Evolutionary conservation across 2,329 filamentous ascomycete genomes (phyloP).

Genomic region (Ophiobolus disseminans): DNA sequence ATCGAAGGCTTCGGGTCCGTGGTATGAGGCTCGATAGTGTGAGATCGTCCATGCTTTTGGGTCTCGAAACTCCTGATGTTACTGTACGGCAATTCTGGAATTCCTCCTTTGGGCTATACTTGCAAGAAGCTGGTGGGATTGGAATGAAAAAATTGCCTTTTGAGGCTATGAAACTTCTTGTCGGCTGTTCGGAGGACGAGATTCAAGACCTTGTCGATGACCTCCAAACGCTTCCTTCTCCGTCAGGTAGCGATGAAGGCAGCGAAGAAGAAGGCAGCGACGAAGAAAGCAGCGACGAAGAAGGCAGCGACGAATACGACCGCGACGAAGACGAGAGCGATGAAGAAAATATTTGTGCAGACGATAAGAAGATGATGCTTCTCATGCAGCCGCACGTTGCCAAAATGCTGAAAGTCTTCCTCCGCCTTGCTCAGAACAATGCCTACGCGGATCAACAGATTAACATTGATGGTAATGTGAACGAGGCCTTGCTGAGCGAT

Average conservation of each 20-base stretch:
- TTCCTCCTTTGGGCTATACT: constrained; percentile 1
- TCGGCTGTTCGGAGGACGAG: background rate
- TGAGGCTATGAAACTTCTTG: background rate
- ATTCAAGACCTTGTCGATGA: background rate
- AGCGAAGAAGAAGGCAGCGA: no score
- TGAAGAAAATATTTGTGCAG: no score
- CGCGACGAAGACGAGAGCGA: no score
- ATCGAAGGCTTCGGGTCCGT: background rate
- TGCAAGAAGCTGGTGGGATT: background rate
- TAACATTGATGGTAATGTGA: background rate
- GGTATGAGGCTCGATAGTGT: constrained; percentile 1
- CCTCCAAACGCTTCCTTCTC: background rate
- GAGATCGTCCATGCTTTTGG: background rate
- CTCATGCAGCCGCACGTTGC: no score
- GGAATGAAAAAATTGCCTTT: background rate
- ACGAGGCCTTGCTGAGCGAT: background rate
- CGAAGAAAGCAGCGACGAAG: no score
- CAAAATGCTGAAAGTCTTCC: no score
- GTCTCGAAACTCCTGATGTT: background rate
- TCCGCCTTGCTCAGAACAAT: background rate
- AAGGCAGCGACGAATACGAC: no score
- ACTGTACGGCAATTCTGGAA: background rate
- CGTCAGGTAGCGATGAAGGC: background rate
- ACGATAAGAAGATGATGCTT: background rate
- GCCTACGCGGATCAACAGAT: background rate